Conservation (phyloP, 2,329 filamentous ascomycete species). For the Colletotrichum sp. region DNA sequence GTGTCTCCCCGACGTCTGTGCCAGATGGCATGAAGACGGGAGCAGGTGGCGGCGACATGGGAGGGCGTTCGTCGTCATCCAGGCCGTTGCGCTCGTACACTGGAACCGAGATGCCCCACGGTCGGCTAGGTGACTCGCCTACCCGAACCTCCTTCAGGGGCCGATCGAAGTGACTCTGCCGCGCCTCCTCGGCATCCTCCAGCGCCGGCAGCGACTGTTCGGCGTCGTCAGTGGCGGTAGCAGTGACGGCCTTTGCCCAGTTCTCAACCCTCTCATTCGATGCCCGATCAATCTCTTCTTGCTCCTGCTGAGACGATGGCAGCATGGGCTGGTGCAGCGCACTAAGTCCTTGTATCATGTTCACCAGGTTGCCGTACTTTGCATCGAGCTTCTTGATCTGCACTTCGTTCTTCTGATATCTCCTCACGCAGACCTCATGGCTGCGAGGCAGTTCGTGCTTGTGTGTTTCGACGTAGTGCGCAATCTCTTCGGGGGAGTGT, state of each 20-base stretch:
- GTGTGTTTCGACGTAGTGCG: conserved; percentile 91
- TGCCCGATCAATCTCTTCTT: conserved; percentile 49
- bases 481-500: conserved; percentile 91
- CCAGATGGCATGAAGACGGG: conserved; percentile 56
- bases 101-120: conserved; percentile 90
- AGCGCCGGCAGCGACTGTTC: conserved; percentile 24
- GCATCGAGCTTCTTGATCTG: conserved; percentile 89
- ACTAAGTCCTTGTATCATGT: conserved; percentile 91
- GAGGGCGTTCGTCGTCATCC: conserved; percentile 46
- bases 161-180: conserved; percentile 80
- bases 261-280: conserved; percentile 79
- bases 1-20: conserved; percentile 24
- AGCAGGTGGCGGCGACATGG: conserved; percentile 62
- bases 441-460: conserved; percentile 94
- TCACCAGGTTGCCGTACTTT: conserved; percentile 91
- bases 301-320: conserved; percentile 62
- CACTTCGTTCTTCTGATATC: conserved; percentile 86
- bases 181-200: conserved; percentile 54
- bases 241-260: conserved; percentile 82
- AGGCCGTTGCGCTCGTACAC: conserved; percentile 48
- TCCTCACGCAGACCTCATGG: conserved; percentile 88
- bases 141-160: conserved; percentile 89
- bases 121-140: conserved; percentile 89
- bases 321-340: conserved; percentile 89
- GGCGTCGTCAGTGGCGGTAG: conserved; percentile 45